Evolutionary conservation across 208 protist genomes (phyloP).

Genomic region (Acanthamoeba sp.): DNA sequence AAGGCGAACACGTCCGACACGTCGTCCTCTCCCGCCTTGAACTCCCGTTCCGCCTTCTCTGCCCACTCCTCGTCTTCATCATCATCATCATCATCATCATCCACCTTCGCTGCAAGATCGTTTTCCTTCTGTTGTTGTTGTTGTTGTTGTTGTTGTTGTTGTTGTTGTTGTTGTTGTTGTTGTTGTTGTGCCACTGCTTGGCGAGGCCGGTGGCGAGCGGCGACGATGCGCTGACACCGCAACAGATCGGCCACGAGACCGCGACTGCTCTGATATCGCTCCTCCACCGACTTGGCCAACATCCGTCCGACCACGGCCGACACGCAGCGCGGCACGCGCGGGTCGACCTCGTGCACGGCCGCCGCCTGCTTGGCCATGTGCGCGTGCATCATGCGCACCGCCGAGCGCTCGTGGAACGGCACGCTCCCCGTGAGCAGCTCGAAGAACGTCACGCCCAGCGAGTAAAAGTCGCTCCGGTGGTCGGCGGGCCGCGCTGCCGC

Average conservation of each 20-base stretch:
- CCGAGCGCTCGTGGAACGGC: constrained; percentile 42
- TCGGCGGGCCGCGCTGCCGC: background rate
- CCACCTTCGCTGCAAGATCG: background rate
- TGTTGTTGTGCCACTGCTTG: background rate
- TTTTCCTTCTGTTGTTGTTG: background rate
- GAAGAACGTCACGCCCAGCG: constrained; percentile 49
- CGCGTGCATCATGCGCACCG: constrained; percentile 59
- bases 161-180: background rate
- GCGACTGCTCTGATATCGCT: constrained; percentile 54
- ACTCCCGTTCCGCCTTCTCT: background rate
- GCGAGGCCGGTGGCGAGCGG: background rate
- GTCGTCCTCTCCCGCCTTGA: constrained; percentile 15
- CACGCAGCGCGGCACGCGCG: background rate
- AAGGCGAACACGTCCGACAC: constrained; percentile 68
- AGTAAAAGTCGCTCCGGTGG: constrained; percentile 67
- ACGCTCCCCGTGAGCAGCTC: background rate
- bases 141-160: background rate
- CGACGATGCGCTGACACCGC: background rate
- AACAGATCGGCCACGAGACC: background rate
- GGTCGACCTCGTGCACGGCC: constrained; percentile 3
- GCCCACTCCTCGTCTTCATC: background rate
- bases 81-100: background rate
- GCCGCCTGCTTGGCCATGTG: constrained; percentile 69
- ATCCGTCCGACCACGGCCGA: background rate
- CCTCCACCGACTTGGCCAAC: constrained; percentile 43